These are phyloP conservation scores for Xylaria venustula DNA, from an alignment of 495 filamentous ascomycete species.

Conservation along the genomic window DNA sequence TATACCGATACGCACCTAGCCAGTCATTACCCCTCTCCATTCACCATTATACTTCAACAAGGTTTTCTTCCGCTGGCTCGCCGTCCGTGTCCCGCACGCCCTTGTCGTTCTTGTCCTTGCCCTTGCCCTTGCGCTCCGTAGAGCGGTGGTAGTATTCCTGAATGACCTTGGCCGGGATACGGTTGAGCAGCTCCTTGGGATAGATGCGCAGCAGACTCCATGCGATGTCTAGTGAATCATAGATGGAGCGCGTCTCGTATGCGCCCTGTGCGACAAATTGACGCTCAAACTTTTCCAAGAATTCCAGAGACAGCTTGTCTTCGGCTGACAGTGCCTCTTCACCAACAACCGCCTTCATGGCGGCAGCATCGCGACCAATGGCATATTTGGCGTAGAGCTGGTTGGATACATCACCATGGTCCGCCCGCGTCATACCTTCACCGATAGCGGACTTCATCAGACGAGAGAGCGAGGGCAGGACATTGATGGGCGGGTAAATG, in stretches of 20 bases:
- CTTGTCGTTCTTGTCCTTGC: constrained; percentile 66
- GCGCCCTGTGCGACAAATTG: constrained; percentile 88
- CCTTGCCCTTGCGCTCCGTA: constrained; percentile 61
- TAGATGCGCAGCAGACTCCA: constrained; percentile 96
- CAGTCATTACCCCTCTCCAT: constrained; percentile 1
- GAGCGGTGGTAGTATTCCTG: constrained; percentile 88
- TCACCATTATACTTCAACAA: constrained; percentile 62
- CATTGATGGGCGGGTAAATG: constrained; percentile 98
- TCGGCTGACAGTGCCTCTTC: constrained; percentile 94
- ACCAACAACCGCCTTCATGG: constrained; percentile 99
- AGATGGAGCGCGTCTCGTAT: constrained; percentile 88
- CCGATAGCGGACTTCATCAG: constrained; percentile 99
- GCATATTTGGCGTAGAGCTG: constrained; percentile 99
- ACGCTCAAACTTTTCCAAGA: constrained; percentile 96
- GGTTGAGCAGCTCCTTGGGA: constrained; percentile 95
- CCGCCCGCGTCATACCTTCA: constrained; percentile 89
- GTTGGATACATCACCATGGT: constrained; percentile 98
- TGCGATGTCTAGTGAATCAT: constrained; percentile 88
- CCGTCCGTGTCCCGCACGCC: constrained; percentile 55
- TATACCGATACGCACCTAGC: constrained; percentile 27
- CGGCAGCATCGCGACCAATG: constrained; percentile 94
- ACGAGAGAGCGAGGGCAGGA: constrained; percentile 95
- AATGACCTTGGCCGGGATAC: constrained; percentile 90
- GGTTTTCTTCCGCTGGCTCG: constrained; percentile 56
- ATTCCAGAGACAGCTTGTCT: constrained; percentile 96